Conservation (phyloP, 2,329 filamentous ascomycete species). For the Epichloe typhina region DNA sequence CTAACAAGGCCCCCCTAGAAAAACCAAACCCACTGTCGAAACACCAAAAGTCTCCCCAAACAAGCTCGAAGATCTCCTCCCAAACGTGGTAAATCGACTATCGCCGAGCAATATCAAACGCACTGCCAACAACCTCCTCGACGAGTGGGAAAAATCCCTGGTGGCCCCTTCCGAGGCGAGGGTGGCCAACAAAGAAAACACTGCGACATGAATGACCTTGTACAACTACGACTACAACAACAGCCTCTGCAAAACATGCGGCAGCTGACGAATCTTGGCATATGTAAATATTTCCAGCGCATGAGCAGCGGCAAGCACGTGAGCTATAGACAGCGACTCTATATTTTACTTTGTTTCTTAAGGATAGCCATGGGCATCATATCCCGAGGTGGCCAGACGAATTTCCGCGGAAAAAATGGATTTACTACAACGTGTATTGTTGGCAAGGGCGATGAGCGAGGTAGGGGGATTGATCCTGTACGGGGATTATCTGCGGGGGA, state of each 20-base stretch:
- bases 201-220: constrained; percentile 1
- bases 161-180: constrained; percentile 11
- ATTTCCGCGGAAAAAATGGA: background rate
- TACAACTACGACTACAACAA: constrained; percentile 6
- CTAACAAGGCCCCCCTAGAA: constrained; percentile 13
- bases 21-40: constrained; percentile 19
- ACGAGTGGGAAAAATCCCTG: constrained; percentile 68
- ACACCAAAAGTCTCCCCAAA: constrained; percentile 21
- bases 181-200: constrained; percentile 21
- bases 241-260: background rate
- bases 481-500: background rate
- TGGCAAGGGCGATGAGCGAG: background rate
- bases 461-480: background rate
- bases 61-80: constrained; percentile 44
- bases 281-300: background rate
- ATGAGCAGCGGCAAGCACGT: background rate
- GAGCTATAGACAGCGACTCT: background rate
- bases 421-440: background rate
- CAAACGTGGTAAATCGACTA: constrained; percentile 58
- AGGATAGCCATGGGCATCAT: background rate
- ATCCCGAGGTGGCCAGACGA: background rate
- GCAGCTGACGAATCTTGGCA: background rate
- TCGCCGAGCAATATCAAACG: constrained; percentile 66
- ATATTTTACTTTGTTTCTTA: background rate
- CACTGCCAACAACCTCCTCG: constrained; percentile 76